phyloP scores from a whole-genome alignment of 306 rosid genomes.

The Ormosia semicastrata region DNA sequence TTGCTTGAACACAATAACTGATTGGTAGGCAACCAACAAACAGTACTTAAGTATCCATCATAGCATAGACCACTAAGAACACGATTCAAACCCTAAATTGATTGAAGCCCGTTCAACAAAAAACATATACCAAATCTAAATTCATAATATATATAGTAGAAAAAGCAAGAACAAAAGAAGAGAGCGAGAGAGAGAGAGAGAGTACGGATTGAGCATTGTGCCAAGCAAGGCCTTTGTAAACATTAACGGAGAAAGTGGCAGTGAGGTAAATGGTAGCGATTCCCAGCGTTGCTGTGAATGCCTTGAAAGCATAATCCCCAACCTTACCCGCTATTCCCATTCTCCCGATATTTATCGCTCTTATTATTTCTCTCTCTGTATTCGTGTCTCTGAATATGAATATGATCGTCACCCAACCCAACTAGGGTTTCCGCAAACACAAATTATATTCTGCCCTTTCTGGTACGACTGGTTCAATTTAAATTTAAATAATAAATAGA shows the following conservation, averaged over 20 bases:
- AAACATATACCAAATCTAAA: not conserved
- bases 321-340: slow-evolving; percentile 70
- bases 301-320: slow-evolving; percentile 80
- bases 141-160: too few species aligned
- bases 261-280: slow-evolving; percentile 72
- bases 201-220: slow-evolving; percentile 78
- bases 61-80: not conserved
- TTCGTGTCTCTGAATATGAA: too few species aligned
- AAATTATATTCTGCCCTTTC: too few species aligned
- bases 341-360: not conserved
- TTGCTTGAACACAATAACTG: not conserved
- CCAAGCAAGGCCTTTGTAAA: slow-evolving; percentile 84
- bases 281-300: slow-evolving; percentile 74
- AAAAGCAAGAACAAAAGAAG: too few species aligned
- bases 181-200: not conserved
- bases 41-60: not conserved
- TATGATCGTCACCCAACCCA: not conserved
- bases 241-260: slow-evolving; percentile 58
- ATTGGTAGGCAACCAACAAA: not conserved
- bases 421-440: slow-evolving; percentile 2
- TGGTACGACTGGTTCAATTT: too few species aligned
- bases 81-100: not conserved
- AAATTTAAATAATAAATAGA: too few species aligned
- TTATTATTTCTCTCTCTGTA: not conserved
- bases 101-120: not conserved